phyloP scores from a whole-genome alignment of 108 stramenopile genomes.

The Nannochloropsis salina region DNA sequence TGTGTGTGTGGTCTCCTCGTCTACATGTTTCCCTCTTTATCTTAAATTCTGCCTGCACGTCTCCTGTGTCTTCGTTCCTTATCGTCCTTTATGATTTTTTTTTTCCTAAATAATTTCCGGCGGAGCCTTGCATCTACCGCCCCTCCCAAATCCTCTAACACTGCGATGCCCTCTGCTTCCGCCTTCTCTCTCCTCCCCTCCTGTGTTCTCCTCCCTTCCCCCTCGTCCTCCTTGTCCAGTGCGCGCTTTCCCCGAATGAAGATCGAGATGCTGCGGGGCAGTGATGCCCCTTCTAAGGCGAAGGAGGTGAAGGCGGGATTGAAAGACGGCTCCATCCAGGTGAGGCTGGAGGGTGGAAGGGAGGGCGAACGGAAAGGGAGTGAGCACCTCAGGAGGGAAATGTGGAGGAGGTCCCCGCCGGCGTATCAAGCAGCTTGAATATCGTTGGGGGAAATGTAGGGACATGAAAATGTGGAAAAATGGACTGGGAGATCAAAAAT shows the following conservation, averaged over 20 bases:
- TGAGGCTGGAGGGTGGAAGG: background rate
- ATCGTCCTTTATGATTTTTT: too few species aligned
- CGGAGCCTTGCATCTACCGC: background rate
- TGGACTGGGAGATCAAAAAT: too few species aligned
- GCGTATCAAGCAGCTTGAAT: too few species aligned
- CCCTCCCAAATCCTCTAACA: background rate
- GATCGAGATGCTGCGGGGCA: background rate
- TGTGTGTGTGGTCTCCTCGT: too few species aligned
- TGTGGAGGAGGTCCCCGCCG: too few species aligned
- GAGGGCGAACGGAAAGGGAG: background rate
- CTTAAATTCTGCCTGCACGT: background rate
- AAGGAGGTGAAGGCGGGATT: slow-evolving; percentile 64
- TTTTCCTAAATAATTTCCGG: background rate
- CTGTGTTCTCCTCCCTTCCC: background rate
- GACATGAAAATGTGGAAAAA: too few species aligned
- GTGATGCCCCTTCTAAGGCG: slow-evolving; percentile 41
- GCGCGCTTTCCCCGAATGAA: background rate
- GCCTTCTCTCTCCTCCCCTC: background rate
- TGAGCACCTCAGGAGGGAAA: background rate
- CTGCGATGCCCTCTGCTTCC: background rate
- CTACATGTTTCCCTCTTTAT: background rate
- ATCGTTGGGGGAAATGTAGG: background rate
- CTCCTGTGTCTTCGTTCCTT: background rate
- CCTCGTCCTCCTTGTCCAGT: background rate
- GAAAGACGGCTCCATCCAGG: slow-evolving; percentile 20